Evolutionary conservation across 129 eudicot species (phyloP).

Genomic region (Pseudognaphalium luteoalbum): DNA sequence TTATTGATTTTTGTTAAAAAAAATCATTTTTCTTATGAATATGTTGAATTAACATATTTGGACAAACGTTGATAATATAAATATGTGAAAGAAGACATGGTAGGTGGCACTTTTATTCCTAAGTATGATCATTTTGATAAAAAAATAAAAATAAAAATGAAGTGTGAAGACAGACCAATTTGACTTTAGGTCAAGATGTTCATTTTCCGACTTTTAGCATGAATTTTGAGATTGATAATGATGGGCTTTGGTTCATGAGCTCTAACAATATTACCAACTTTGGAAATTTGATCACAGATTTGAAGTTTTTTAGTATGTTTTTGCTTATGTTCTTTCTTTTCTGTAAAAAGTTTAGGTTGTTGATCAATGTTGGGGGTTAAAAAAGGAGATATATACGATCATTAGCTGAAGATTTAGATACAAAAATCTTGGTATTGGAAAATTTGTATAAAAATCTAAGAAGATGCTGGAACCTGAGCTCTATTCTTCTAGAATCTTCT

Average conservation of each 20-base stretch:
- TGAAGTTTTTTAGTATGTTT: neutral
- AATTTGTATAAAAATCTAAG: slow-evolving; percentile 18
- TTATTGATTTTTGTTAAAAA: too few relatives aligned
- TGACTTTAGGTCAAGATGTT: neutral
- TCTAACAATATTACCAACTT: neutral
- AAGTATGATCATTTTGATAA: slow-evolving; percentile 6
- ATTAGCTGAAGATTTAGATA: slow-evolving; percentile 19
- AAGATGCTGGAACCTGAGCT: slow-evolving; percentile 67
- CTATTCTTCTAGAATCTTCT: slow-evolving; percentile 66
- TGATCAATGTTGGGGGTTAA: slow-evolving; percentile 14
- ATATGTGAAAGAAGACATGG: neutral
- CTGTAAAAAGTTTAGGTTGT: slow-evolving; percentile 2
- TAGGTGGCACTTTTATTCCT: slow-evolving; percentile 23
- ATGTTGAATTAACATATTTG: neutral
- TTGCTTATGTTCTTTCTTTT: slow-evolving; percentile 1
- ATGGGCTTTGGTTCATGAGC: neutral
- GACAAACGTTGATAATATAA: neutral
- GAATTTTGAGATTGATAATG: neutral
- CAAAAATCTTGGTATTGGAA: neutral
- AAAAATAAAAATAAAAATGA: neutral
- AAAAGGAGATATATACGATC: slow-evolving; percentile 10
- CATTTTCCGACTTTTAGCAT: neutral
- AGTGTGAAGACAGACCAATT: neutral
- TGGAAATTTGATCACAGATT: neutral
- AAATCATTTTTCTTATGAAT: neutral